Evolutionary conservation across 345 rosid species (phyloP), one percentile per base, ranked within the genome.

Genomic region (Physaria fendleri): DNA sequence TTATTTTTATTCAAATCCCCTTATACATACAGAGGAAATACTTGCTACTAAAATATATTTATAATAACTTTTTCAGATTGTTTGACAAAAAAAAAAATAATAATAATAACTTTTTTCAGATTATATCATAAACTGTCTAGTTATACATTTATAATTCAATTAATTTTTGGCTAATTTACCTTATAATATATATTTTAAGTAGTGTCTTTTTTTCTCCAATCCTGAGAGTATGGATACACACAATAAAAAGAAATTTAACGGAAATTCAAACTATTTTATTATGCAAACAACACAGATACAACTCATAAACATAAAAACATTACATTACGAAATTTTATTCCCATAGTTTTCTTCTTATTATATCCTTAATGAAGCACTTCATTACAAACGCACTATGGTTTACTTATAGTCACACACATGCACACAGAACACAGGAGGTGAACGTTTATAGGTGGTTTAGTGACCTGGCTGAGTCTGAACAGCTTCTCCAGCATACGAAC

Each of bases 381-480:
- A 37, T 24, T 14, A 55, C 22, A 38, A 55, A 38, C 22, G 22
- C 34, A 23, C 46, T n/a, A n/a, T 55, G 15, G 23, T 38, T 38
- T 55, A 24, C 23, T 34, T 1, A 55, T 11, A 38, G n/a, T n/a
- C 29, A 53, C 45, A 55, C 60, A 55, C 8, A 37, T 55, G 32
- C n/a, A 52, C 27, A 52, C 33, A 28, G 25, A 47, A 28, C 30
- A 15, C 45, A 51, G 13, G 41, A 17, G 17, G 15, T 30, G 14
- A 11, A 9, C 17, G 22, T n/a, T 22, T 2, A 22, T 25, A 15
- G 12, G 1, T 38, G 46, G 37, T 38, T 38, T 55, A 55, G 60
- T 55, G 23, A 23, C 41, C 59, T 1, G 59, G 32, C 59, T 54
- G 59, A 8, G 33, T 37, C 46, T 38, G 23, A 55, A 55, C 60